Percentiles rank a stretch among this genome's conserved stretches.
phyloP scores from a whole-genome alignment of 805 yeast species.

The Isabelozyma rhagii region DNA sequence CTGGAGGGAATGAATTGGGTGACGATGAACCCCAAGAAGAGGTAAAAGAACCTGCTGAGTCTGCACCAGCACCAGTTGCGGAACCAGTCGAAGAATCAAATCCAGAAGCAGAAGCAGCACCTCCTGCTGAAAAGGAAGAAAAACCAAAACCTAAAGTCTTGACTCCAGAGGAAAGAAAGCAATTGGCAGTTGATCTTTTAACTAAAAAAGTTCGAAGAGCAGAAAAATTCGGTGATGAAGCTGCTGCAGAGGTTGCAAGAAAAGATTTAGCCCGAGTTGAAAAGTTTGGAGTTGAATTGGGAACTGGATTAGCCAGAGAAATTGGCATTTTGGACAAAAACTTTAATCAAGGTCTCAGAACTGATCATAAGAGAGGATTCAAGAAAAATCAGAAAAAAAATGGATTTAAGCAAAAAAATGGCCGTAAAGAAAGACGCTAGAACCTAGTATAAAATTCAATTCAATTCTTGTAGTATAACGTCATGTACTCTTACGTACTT shows the following conservation, averaged over 20 bases:
- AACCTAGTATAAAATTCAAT: background rate
- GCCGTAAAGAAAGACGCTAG: background rate
- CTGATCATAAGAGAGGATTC: slow-evolving; percentile 10
- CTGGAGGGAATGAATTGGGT: slow-evolving; percentile 11
- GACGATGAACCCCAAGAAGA: slow-evolving; percentile 11
- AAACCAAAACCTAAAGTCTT: slow-evolving; percentile 38
- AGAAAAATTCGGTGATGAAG: slow-evolving; percentile 72
- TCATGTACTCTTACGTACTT: background rate
- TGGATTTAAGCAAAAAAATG: background rate
- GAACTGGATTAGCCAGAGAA: slow-evolving; percentile 65
- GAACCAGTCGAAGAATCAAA: background rate
- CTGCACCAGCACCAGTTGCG: slow-evolving; percentile 8
- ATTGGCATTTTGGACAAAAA: slow-evolving; percentile 50
- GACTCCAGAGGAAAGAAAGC: slow-evolving; percentile 69
- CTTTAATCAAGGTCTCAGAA: slow-evolving; percentile 20
- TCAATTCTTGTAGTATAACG: background rate
- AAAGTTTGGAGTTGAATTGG: slow-evolving; percentile 77
- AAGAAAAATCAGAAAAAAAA: slow-evolving; percentile 6
- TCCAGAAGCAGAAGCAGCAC: slow-evolving; percentile 10
- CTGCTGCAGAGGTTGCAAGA: slow-evolving; percentile 51
- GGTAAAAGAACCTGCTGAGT: slow-evolving; percentile 7
- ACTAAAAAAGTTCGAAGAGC: slow-evolving; percentile 68
- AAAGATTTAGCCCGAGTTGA: slow-evolving; percentile 68
- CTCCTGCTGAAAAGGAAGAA: slow-evolving; percentile 15
- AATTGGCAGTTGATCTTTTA: slow-evolving; percentile 63